Evolutionary conservation across 768 basidiomycete species (phyloP).

Genomic region (Auricularia auricula-judae): DNA sequence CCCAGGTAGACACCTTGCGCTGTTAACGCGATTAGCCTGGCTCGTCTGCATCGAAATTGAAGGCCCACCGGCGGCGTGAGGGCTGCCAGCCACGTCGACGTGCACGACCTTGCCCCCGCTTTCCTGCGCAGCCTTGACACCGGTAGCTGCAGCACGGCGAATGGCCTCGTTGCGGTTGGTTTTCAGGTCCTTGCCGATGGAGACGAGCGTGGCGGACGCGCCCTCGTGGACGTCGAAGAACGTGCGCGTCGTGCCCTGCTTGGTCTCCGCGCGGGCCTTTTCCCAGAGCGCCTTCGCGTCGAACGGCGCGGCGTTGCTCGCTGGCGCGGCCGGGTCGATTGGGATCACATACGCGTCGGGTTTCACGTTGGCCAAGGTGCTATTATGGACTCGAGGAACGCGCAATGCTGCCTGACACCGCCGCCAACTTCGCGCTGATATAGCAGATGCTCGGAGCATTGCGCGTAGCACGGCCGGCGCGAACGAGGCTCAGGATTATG

Average conservation of each 20-base stretch:
- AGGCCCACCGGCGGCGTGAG: constrained; percentile 64
- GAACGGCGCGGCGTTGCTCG: constrained; percentile 24
- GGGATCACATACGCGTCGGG: constrained; percentile 44
- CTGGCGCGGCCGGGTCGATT: constrained; percentile 35
- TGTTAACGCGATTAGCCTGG: constrained; percentile 14
- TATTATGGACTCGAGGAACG: neutral
- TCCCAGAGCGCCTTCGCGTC: constrained; percentile 43
- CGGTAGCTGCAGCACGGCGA: neutral
- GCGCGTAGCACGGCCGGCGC: no score
- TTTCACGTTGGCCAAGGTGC: neutral
- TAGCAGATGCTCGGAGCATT: neutral
- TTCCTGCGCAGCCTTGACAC: constrained; percentile 2
- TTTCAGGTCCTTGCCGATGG: neutral
- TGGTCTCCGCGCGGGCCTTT: constrained; percentile 32
- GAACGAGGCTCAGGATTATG: neutral
- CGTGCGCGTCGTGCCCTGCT: constrained; percentile 50
- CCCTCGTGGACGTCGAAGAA: constrained; percentile 40
- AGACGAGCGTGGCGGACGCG: neutral
- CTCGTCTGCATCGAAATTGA: neutral
- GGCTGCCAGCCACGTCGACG: constrained; percentile 54
- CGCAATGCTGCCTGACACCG: neutral
- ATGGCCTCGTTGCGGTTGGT: neutral
- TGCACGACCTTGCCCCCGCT: constrained; percentile 42
- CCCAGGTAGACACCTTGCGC: constrained; percentile 75
- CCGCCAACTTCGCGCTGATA: neutral